Evolutionary conservation across 2,329 filamentous ascomycete genomes (phyloP), one percentile per base, ranked within the genome.

Genomic region (Dryadomyces sulphureus): DNA sequence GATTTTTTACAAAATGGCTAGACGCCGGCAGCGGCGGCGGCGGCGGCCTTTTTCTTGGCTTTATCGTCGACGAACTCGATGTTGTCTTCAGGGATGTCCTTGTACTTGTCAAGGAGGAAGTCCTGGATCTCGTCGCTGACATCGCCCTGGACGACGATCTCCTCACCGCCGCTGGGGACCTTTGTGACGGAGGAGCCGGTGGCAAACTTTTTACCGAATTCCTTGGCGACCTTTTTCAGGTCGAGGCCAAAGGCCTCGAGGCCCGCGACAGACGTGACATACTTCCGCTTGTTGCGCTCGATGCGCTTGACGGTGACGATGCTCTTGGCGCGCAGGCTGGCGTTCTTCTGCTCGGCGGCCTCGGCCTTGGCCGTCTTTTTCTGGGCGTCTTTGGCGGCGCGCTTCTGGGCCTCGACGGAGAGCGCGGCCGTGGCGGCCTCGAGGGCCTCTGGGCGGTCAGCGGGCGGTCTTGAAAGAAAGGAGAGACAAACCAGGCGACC

Each of bases 161-260:
- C 92, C 65, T 98, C 92, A 17, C 84, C 84, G 20, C 86, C 87
- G 46, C 79, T 80, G 0, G 87, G 75, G 1, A 84, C 76, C 67
- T 95, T 94, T 8, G 90, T 96, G 39, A 98, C 92, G 39, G 82
- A 89, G 16, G 81, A 83, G 1, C 92, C 92, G 9, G 92, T 96
- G 25, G 92, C 92, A 60, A 98, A 96, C 67, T 95, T 96, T 76
- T 96, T 98, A 52, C 92, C 92, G 55, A 96, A 81, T 59, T 96
- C 92, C 70, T 96, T 96, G 48, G 89, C 19, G 7, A 68, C 74
- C 69, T 95, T 96, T 66, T 98, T 98, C 58, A 95, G 73, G 47
- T 96, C 90, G 38, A 96, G 64, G 0, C 87, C 87, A 58, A 95
- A 94, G 0, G 82, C 79, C 62, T 98, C 92, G 19, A 98, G 71